phyloP scores from a whole-genome alignment of 1,284 basidiomycete species.

The Thecaphora frezii region DNA sequence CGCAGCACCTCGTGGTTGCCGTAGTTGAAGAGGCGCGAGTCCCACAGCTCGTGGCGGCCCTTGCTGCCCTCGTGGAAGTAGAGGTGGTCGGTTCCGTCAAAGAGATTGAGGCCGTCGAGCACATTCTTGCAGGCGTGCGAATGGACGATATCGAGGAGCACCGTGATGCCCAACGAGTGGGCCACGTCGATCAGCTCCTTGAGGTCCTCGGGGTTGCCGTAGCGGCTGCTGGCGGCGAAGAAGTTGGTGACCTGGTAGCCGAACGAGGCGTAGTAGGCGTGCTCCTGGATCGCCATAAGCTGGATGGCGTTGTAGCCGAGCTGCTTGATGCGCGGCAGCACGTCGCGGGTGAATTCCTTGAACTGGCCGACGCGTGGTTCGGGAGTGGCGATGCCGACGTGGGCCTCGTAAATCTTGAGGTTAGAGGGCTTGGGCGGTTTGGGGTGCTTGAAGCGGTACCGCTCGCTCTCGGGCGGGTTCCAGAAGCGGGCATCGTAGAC shows the following conservation, averaged over 20 bases:
- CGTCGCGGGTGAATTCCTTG: constrained; percentile 81
- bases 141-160: constrained; percentile 93
- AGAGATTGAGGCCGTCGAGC: constrained; percentile 89
- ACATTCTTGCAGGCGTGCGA: constrained; percentile 98
- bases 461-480: constrained; percentile 77
- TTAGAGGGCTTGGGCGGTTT: constrained; percentile 70
- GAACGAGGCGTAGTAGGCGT: constrained; percentile 98
- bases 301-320: constrained; percentile 96
- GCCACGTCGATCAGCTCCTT: constrained; percentile 93
- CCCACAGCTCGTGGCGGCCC: constrained; percentile 94
- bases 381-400: constrained; percentile 92
- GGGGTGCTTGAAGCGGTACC: constrained; percentile 80
- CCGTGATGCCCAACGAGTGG: constrained; percentile 86
- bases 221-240: constrained; percentile 94
- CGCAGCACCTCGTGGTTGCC: constrained; percentile 88
- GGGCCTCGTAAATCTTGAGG: constrained; percentile 91
- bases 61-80: constrained; percentile 93
- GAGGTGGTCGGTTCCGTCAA: constrained; percentile 91
- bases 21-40: constrained; percentile 87
- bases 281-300: constrained; percentile 82
- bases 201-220: constrained; percentile 83
- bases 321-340: constrained; percentile 82
- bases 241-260: constrained; percentile 97
- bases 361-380: constrained; percentile 88
- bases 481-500: constrained; percentile 97